These are phyloP conservation scores for Cladobotryum mycophilum DNA, from an alignment of 2,329 filamentous ascomycete genomes.

Conservation along the genomic window DNA sequence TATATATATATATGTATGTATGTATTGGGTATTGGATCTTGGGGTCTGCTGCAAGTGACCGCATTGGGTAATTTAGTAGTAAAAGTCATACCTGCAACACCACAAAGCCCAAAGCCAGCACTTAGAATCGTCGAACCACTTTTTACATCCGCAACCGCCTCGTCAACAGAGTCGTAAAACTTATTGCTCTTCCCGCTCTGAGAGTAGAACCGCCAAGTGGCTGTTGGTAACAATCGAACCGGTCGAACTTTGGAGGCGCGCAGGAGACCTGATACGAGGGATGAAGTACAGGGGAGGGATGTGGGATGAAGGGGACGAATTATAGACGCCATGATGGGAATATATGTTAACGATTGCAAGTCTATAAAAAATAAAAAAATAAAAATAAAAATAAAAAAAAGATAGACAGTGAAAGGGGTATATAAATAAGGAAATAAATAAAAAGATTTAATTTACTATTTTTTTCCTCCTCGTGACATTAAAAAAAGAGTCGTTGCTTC, in stretches of 20 bases:
- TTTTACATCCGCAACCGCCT: constrained; percentile 63
- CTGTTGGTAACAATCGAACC: constrained; percentile 2
- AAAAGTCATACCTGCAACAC: constrained; percentile 53
- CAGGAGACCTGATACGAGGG: constrained; percentile 2
- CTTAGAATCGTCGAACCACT: constrained; percentile 67
- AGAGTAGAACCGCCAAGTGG: background rate
- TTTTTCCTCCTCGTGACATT: no score
- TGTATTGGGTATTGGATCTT: no score
- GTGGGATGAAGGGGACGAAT: constrained; percentile 8
- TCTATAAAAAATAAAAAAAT: no score
- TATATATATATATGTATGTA: no score
- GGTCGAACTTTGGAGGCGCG: background rate
- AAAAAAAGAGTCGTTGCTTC: background rate
- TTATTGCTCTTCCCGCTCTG: constrained; percentile 34
- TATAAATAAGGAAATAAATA: background rate
- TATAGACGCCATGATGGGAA: constrained; percentile 4
- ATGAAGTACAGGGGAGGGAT: background rate
- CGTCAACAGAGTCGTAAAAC: constrained; percentile 51
- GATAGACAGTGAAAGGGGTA: background rate
- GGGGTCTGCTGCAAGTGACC: no score
- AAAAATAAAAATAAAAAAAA: no score
- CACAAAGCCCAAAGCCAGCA: constrained; percentile 77
- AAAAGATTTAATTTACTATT: background rate
- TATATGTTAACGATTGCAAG: no score
- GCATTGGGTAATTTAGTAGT: no score